Evolutionary conservation across 768 basidiomycete species (phyloP), one percentile per base, ranked within the genome.

Genomic region (Leccinum longicurvipes): DNA sequence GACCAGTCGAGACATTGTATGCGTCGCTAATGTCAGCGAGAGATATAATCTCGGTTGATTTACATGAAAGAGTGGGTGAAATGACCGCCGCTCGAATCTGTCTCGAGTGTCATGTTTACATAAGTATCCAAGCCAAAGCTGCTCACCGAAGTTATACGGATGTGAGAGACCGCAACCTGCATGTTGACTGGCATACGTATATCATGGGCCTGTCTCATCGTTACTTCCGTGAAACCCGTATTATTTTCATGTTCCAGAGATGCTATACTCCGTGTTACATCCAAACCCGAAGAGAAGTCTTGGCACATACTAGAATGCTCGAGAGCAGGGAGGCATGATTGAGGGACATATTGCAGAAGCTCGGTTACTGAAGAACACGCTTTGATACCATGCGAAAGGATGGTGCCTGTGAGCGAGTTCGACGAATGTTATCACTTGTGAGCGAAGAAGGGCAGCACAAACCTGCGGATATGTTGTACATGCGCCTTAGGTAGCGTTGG

Each of bases 21-120:
- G 91, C 82, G 62, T 97, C 93, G 72, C 91, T 91, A 59, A 97
- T 81, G 56, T 95, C 93, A 4, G 80, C 73, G 24, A 94, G 72
- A 6, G 83, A 80, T 52, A 95, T 85, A 52, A 96, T 83, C 63
- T 97, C 93, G 1, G 87, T 89, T 3, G 89, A 84, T 72, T 84
- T 84, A 72, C 89, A 89, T 10, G 84, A 79, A 49, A 92, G 72
- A 0, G 76, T 74, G 2, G 87, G 81, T 4, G 86, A 87, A 44
- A 94, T 82, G 8, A 82, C 76, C 61, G 82, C 79, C n/a, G 90
- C 82, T 65, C 87, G 89, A 60, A 82, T 78, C 84, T 89, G 61
- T 24, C 48, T 39, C 24, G 23, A 51, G 60, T 19, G 60, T 66
- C 25, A 59, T 47, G 12, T 24, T 50, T 24, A 10, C 19, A 29